Percentiles rank a stretch among this genome's conserved stretches.
These are phyloP conservation scores for Neofusicoccum sp. DNA, from an alignment of 2,329 filamentous ascomycete genomes.

Conservation along the genomic window DNA sequence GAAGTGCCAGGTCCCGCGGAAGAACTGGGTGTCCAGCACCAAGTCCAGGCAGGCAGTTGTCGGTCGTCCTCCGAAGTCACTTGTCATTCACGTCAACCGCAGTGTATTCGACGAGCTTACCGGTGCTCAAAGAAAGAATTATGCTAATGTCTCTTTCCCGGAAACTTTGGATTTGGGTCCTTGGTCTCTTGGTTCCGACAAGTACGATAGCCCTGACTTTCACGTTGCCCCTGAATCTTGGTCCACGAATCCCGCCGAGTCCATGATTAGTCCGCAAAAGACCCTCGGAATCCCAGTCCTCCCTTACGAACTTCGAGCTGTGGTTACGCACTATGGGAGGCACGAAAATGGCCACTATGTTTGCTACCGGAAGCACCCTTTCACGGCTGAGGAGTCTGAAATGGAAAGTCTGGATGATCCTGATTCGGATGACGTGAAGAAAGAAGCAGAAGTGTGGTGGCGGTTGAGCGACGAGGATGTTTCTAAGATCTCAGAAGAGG, in stretches of 20 bases:
- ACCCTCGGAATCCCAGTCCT: constrained; percentile 14
- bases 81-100: constrained; percentile 86
- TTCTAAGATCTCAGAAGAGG: constrained; percentile 67
- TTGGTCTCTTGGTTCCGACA: constrained; percentile 74
- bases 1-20: constrained; percentile 49
- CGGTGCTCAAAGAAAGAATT: constrained; percentile 78
- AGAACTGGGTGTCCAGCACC: constrained; percentile 70
- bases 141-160: constrained; percentile 75
- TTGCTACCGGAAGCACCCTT: constrained; percentile 74
- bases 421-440: not conserved
- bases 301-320: constrained; percentile 75
- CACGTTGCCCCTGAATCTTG: constrained; percentile 60
- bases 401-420: not conserved
- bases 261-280: constrained; percentile 64
- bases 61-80: constrained; percentile 73
- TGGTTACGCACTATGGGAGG: constrained; percentile 83
- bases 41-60: constrained; percentile 90
- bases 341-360: constrained; percentile 97
- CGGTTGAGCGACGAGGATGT: constrained; percentile 88
- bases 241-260: constrained; percentile 64
- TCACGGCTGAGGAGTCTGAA: constrained; percentile 1
- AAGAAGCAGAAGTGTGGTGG: constrained; percentile 68
- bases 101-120: constrained; percentile 86
- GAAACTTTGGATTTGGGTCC: constrained; percentile 69
- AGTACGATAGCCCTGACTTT: constrained; percentile 27